These are phyloP conservation scores for Crithidia thermophila DNA, from an alignment of 208 protist genomes.

Conservation along the genomic window DNA sequence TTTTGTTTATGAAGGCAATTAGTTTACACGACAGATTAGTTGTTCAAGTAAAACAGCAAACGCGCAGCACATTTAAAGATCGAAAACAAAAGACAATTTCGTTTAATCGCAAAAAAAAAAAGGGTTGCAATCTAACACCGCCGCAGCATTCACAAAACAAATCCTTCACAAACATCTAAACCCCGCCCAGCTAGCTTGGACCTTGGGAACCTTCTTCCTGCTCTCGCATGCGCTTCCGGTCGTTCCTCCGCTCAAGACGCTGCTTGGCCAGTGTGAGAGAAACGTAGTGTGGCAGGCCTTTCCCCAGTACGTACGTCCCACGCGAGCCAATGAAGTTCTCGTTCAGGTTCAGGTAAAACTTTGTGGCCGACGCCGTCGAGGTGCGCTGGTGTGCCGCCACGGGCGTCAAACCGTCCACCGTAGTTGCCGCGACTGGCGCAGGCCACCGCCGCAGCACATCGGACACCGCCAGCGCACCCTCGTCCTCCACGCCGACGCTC, in stretches of 20 bases:
- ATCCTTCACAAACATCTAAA: too few species aligned
- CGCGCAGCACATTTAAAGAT: too few species aligned
- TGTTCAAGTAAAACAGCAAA: too few species aligned
- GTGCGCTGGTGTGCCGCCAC: slow-evolving; percentile 8
- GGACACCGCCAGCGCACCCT: slow-evolving; percentile 47
- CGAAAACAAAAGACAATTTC: too few species aligned
- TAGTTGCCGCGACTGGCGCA: slow-evolving; percentile 4
- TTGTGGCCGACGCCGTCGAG: slow-evolving; percentile 18
- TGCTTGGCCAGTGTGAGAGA: slow-evolving; percentile 81
- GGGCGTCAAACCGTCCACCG: background rate
- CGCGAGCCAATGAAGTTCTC: slow-evolving; percentile 78
- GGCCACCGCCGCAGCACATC: slow-evolving; percentile 52
- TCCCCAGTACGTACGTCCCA: slow-evolving; percentile 59
- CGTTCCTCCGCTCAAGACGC: background rate
- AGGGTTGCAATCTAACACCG: too few species aligned
- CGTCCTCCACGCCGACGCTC: slow-evolving; percentile 70
- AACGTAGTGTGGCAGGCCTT: slow-evolving; percentile 65
- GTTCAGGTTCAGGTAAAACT: slow-evolving; percentile 86
- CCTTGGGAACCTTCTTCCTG: background rate
- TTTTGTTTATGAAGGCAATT: too few species aligned
- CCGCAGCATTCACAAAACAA: too few species aligned
- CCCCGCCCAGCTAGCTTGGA: too few species aligned
- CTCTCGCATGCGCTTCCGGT: slow-evolving; percentile 11
- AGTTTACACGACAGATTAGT: too few species aligned
- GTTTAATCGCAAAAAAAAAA: too few species aligned